Conservation (phyloP, 1,284 basidiomycete genomes). For the Sporisorium scitamineum region DNA sequence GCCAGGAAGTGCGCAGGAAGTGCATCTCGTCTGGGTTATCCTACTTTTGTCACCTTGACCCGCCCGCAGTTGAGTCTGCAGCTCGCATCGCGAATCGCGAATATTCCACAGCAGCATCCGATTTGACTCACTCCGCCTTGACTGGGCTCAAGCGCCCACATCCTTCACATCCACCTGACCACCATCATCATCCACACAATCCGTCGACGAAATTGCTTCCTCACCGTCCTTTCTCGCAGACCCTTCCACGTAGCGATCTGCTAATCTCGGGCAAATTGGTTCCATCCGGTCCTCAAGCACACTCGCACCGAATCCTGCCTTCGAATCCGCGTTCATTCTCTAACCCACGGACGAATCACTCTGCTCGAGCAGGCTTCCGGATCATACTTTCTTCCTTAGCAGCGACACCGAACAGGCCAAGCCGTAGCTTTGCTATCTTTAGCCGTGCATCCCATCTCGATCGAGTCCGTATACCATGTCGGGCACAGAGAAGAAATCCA, state of each 20-base stretch:
- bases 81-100: conserved; percentile 15
- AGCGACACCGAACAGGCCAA: neutral
- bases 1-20: conserved; percentile 3
- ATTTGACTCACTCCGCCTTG: neutral
- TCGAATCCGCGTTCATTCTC: neutral
- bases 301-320: conserved; percentile 1
- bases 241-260: neutral
- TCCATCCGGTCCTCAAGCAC: neutral
- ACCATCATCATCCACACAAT: conserved; percentile 1
- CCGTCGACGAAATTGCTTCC: neutral
- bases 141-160: conserved; percentile 2
- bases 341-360: neutral
- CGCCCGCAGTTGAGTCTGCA: neutral
- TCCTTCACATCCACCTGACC: conserved; percentile 11
- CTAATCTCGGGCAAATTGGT: neutral
- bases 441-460: neutral
- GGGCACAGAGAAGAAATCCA: conserved; percentile 47
- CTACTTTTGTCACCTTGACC: neutral
- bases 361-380: neutral
- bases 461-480: conserved; percentile 17
- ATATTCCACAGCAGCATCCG: conserved; percentile 18
- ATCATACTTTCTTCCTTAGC: neutral
- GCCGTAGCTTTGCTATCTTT: neutral
- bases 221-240: conserved; percentile 6
- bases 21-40: too few relatives aligned